phyloP scores from a whole-genome alignment of 2,329 filamentous ascomycete species.

The Colletotrichum sp. region DNA sequence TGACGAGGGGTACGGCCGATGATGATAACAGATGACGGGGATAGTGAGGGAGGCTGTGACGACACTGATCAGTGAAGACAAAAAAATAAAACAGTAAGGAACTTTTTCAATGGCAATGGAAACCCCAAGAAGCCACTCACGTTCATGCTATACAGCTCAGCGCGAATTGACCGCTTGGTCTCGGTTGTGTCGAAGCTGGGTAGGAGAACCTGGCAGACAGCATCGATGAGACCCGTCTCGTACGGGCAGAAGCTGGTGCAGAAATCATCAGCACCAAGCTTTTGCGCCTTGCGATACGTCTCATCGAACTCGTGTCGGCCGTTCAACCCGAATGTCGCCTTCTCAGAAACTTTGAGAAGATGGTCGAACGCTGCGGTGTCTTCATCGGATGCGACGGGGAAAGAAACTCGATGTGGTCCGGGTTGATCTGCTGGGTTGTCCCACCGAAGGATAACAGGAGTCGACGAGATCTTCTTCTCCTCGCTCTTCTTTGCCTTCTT shows the following conservation, averaged over 20 bases:
- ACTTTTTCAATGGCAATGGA: too few relatives aligned
- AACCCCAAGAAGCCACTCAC: too few relatives aligned
- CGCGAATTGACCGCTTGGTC: conserved; percentile 40
- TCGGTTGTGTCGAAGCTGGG: conserved; percentile 22
- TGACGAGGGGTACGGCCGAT: too few relatives aligned
- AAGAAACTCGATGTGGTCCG: neutral
- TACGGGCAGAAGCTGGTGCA: conserved; percentile 56
- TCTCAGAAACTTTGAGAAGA: neutral
- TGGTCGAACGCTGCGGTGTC: neutral
- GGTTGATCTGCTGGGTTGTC: neutral
- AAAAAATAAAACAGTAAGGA: too few relatives aligned
- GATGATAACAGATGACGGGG: too few relatives aligned
- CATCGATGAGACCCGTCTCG: conserved; percentile 55
- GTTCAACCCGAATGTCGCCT: conserved; percentile 47
- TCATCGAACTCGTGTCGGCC: conserved; percentile 56
- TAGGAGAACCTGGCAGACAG: conserved; percentile 51
- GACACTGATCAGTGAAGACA: too few relatives aligned
- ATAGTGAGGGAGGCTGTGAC: too few relatives aligned
- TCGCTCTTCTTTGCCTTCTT: neutral
- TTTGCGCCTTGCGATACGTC: conserved; percentile 55
- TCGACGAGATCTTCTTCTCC: neutral
- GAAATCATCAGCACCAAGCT: conserved; percentile 54
- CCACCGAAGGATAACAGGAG: neutral
- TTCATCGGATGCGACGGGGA: neutral
- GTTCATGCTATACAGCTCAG: conserved; percentile 64